phyloP scores from a whole-genome alignment of 2,329 filamentous ascomycete genomes.

The Teratosphaeria pseudoeucalypti region DNA sequence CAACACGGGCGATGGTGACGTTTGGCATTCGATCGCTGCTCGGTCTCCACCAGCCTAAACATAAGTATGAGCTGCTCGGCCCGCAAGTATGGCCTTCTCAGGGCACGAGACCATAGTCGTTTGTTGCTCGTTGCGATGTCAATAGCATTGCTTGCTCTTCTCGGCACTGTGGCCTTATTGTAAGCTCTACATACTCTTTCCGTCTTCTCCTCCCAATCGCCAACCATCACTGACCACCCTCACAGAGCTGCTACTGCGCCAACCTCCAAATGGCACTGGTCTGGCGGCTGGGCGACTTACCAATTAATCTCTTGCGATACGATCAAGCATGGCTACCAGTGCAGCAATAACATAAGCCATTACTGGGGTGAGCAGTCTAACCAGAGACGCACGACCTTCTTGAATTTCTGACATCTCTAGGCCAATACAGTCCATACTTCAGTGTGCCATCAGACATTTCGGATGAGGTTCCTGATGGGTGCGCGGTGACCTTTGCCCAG shows the following conservation, averaged over 20 bases:
- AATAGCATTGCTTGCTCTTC: not conserved
- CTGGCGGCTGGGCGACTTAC: not conserved
- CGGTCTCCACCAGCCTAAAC: not conserved
- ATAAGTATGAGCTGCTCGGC: not conserved
- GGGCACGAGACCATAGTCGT: not conserved
- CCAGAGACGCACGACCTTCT: not conserved
- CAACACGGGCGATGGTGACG: not conserved
- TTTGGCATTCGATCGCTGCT: not conserved
- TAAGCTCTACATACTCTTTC: not conserved
- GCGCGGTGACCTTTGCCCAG: conserved; percentile 68
- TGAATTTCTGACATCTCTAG: conserved; percentile 24
- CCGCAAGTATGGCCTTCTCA: not conserved
- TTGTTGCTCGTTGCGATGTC: not conserved
- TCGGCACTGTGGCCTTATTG: not conserved
- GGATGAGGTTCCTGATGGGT: conserved; percentile 51
- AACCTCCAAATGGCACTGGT: not conserved
- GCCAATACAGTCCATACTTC: conserved; percentile 81
- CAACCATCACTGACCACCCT: not conserved
- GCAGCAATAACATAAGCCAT: conserved; percentile 50
- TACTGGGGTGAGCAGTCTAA: conserved; percentile 43
- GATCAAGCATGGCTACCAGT: conserved; percentile 47
- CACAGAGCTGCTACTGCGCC: not conserved
- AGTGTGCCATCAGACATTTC: conserved; percentile 58
- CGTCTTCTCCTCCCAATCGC: no score
- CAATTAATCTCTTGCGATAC: conserved; percentile 14